Percentiles rank a stretch among this genome's conserved stretches.
Conservation (phyloP, 352 stramenopile species). For the Pythium insidiosum region DNA sequence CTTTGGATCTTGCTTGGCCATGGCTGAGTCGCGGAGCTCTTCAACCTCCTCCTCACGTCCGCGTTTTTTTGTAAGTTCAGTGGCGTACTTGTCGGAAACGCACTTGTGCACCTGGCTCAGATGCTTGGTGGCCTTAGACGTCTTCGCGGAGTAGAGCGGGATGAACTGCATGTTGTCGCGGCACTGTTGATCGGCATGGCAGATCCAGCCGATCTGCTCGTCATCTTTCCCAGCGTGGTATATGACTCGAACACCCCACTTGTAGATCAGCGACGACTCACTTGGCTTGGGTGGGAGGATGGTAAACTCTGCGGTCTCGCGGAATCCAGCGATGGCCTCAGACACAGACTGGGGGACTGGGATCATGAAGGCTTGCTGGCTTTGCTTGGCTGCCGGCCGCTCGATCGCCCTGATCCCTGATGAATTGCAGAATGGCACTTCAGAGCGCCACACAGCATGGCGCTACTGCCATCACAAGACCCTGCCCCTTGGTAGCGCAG, state of each 20-base stretch:
- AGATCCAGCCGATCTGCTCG: constrained; percentile 3
- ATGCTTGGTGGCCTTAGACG: constrained; percentile 6
- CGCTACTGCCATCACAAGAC: too few species aligned
- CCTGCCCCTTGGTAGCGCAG: too few species aligned
- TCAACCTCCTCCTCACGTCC: constrained; percentile 1
- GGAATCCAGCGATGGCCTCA: background rate
- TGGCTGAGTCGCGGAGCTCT: background rate
- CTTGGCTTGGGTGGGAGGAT: background rate
- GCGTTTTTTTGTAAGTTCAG: background rate
- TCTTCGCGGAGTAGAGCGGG: constrained; percentile 4
- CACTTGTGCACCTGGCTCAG: constrained; percentile 2
- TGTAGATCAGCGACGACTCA: constrained; percentile 7
- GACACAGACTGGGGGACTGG: background rate
- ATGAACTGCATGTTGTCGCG: background rate
- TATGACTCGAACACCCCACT: constrained; percentile 7
- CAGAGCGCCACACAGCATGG: too few species aligned
- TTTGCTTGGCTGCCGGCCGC: background rate
- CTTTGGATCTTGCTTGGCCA: background rate
- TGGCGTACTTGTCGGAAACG: background rate
- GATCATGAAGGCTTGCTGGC: background rate
- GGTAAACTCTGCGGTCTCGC: background rate
- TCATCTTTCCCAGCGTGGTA: background rate
- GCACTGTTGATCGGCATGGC: constrained; percentile 1
- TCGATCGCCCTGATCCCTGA: too few species aligned
- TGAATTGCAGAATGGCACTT: too few species aligned